Evolutionary conservation across 768 basidiomycete species (phyloP).

Genomic region (Rickenella mellea): DNA sequence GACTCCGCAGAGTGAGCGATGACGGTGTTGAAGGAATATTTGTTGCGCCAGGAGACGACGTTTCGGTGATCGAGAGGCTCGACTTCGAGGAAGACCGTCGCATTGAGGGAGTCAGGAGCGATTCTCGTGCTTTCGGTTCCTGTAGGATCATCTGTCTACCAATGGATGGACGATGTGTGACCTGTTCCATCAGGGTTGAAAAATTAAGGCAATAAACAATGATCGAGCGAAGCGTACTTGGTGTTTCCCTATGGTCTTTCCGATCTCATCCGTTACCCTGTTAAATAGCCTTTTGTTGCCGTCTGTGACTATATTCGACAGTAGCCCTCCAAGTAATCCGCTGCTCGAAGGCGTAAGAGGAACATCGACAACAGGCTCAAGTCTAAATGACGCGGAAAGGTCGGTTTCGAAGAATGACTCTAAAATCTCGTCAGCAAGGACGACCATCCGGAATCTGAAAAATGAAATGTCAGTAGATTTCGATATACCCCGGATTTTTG

Average conservation of each 20-base stretch:
- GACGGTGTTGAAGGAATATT: constrained; percentile 14
- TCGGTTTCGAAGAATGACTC: constrained; percentile 97
- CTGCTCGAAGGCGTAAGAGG: constrained; percentile 51
- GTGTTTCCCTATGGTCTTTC: constrained; percentile 89
- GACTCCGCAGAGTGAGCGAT: constrained; percentile 39
- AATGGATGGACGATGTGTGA: constrained; percentile 73
- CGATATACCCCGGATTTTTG: constrained; percentile 1
- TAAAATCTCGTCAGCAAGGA: constrained; percentile 90
- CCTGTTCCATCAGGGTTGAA: too few species aligned
- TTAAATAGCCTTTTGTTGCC: constrained; percentile 92
- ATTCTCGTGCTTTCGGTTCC: constrained; percentile 84
- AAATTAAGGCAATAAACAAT: constrained; percentile 2
- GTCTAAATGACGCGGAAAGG: constrained; percentile 77
- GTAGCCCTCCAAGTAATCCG: constrained; percentile 72
- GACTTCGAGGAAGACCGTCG: constrained; percentile 49
- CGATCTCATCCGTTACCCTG: constrained; percentile 87
- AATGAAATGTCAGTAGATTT: not conserved
- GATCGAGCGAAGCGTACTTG: constrained; percentile 37
- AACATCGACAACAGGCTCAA: constrained; percentile 60
- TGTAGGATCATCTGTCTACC: constrained; percentile 76
- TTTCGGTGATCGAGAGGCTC: constrained; percentile 26
- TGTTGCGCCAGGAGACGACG: constrained; percentile 12
- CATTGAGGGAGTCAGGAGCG: constrained; percentile 66
- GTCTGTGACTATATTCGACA: constrained; percentile 84
- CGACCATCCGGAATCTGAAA: constrained; percentile 92